Evolutionary conservation across 768 basidiomycete species (phyloP).

Genomic region (Pholiota microspora): DNA sequence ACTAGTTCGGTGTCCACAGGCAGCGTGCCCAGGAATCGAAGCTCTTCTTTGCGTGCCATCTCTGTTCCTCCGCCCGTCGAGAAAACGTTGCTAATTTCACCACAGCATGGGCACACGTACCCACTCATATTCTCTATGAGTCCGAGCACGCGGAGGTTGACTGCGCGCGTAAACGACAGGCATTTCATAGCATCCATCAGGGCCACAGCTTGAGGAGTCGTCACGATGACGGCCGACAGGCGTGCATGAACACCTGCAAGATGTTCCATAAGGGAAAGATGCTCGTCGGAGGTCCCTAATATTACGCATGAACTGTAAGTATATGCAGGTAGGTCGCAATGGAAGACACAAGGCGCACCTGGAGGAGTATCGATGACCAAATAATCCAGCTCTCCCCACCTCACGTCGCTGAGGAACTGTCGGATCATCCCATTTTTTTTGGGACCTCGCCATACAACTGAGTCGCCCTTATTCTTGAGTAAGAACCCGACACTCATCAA

Average conservation of each 20-base stretch:
- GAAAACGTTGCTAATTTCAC: slow-evolving; percentile 92
- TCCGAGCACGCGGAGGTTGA: slow-evolving; percentile 84
- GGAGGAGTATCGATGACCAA: slow-evolving; percentile 95
- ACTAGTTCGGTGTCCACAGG: slow-evolving; percentile 95
- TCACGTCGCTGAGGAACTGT: slow-evolving; percentile 92
- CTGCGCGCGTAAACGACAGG: slow-evolving; percentile 89
- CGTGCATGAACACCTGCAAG: slow-evolving; percentile 79
- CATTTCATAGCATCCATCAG: slow-evolving; percentile 95
- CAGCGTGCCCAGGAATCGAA: slow-evolving; percentile 82
- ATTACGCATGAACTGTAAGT: slow-evolving; percentile 11
- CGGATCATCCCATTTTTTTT: slow-evolving; percentile 99
- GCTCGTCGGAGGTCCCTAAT: slow-evolving; percentile 98
- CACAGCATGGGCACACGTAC: slow-evolving; percentile 96
- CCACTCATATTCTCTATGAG: slow-evolving; percentile 99
- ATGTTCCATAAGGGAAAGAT: slow-evolving; percentile 93
- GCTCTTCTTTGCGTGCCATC: slow-evolving; percentile 73
- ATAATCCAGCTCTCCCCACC: slow-evolving; percentile 93
- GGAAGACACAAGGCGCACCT: slow-evolving; percentile 46
- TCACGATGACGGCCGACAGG: slow-evolving; percentile 86
- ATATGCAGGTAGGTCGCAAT: slow-evolving; percentile 12
- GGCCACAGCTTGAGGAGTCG: slow-evolving; percentile 96
- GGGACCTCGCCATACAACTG: slow-evolving; percentile 97
- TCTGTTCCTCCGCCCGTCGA: slow-evolving; percentile 91
- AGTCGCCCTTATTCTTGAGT: slow-evolving; percentile 85
- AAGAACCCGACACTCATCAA: slow-evolving; percentile 99